Evolutionary conservation across 2,329 filamentous ascomycete genomes (phyloP), one percentile per base, ranked within the genome.

Genomic region (Zalaria obscura): DNA sequence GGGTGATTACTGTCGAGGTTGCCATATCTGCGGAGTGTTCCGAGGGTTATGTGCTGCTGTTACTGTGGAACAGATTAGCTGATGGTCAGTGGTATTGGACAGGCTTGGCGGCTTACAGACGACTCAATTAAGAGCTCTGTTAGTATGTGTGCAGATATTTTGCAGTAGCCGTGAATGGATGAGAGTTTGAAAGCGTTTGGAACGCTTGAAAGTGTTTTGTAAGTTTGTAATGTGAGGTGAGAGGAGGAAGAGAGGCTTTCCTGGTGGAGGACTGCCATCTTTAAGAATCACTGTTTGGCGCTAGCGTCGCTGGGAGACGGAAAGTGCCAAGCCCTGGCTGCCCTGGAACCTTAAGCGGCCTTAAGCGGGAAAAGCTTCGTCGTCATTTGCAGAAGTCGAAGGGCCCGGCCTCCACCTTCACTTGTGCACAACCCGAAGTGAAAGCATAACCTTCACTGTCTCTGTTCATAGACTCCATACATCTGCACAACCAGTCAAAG

Each of bases 1-100:
- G 91, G 47, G 91, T 96, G 56, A 86, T 83, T 64, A 95, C 78
- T 59, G 76, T 69, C 62, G 75, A 68, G 63, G 80, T 83, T 61
- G 89, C 86, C 89, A 96, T 96, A 59, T 57, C 62, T 60, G 57
- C 55, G 52, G 44, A 41, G 18, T 43, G 41, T 40, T 43, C 27
- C 29, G 29, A 7, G n/a, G 29, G 29, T 32, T n/a, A 7, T 40
- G 48, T 38, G 36, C 36, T 36, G 35, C n/a, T 36, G 35, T 36
- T 11, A 11, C n/a, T 36, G 35, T 25, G 10, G 8, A 8, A 10
- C 10, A 28, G 36, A 38, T 27, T 36, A 38, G 38, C 18, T 40
- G 31, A 10, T 38, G 35, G 34, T 27, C 28, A 26, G 31, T 27
- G 39, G 38, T 7, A 32, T 32, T 7, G 7, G 18, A 7, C 7